Conservation (phyloP, 164 flowering plant genomes). For the Brasenia schreberi region DNA sequence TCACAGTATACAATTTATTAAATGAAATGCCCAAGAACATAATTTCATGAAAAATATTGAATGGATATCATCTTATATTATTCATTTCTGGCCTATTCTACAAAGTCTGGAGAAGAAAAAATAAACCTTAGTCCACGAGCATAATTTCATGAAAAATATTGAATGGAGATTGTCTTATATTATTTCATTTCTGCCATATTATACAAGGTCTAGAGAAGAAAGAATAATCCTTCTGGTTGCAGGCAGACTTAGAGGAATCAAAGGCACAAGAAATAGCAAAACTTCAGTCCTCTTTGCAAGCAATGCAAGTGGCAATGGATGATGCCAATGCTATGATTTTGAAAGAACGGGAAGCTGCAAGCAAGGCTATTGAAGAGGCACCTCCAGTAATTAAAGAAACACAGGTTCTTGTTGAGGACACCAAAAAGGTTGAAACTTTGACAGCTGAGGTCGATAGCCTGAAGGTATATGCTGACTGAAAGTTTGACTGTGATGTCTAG, state of each 20-base stretch:
- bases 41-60: neutral
- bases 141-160: no score
- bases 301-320: conserved; percentile 31
- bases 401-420: conserved; percentile 35
- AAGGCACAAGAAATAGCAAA: conserved; percentile 41
- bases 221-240: conserved; percentile 4
- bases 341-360: conserved; percentile 43
- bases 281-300: conserved; percentile 33
- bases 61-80: no score
- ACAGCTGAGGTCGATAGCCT: conserved; percentile 47
- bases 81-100: no score
- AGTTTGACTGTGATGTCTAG: no score
- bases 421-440: conserved; percentile 38
- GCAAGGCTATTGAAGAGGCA: conserved; percentile 40
- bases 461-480: conserved; percentile 33
- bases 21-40: neutral
- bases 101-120: no score
- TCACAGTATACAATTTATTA: neutral
- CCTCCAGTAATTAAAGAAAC: conserved; percentile 36
- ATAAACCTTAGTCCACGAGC: no score
- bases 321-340: conserved; percentile 38
- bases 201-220: no score
- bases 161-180: no score
- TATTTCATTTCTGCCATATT: no score
- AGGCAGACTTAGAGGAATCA: conserved; percentile 64